Conservation (phyloP, 1,284 basidiomycete genomes). For the Austroboletus niveus region DNA sequence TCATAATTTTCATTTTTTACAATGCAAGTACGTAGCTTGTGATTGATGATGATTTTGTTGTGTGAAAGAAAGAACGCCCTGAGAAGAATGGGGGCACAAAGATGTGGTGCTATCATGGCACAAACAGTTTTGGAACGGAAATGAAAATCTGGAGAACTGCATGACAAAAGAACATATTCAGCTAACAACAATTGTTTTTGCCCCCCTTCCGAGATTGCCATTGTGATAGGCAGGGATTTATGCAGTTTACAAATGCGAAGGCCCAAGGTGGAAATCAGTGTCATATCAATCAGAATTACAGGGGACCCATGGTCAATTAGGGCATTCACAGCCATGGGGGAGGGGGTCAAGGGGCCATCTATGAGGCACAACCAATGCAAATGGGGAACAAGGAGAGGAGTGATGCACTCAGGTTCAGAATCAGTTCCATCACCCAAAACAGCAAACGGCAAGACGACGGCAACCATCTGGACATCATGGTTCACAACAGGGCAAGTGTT, state of each 20-base stretch:
- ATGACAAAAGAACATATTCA: background rate
- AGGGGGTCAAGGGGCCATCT: background rate
- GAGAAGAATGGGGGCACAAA: background rate
- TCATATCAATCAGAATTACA: conserved; percentile 2
- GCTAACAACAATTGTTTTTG: background rate
- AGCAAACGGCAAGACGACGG: background rate
- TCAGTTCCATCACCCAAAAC: background rate
- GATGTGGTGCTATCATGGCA: background rate
- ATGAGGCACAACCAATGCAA: background rate
- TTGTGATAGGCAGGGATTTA: background rate
- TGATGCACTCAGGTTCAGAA: background rate
- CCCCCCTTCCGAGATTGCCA: background rate
- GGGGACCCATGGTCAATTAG: conserved; percentile 5
- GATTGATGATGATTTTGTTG: background rate
- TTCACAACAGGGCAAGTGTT: too few relatives aligned
- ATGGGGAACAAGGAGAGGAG: background rate
- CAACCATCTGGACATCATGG: background rate
- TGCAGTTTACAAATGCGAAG: background rate
- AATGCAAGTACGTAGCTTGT: background rate
- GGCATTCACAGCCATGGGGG: background rate
- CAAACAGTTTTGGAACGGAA: background rate
- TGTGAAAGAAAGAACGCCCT: background rate
- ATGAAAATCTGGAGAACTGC: background rate
- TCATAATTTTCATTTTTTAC: background rate
- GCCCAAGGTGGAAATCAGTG: background rate